Evolutionary conservation across 2,329 filamentous ascomycete species (phyloP).

Genomic region (Penicillium sp.): DNA sequence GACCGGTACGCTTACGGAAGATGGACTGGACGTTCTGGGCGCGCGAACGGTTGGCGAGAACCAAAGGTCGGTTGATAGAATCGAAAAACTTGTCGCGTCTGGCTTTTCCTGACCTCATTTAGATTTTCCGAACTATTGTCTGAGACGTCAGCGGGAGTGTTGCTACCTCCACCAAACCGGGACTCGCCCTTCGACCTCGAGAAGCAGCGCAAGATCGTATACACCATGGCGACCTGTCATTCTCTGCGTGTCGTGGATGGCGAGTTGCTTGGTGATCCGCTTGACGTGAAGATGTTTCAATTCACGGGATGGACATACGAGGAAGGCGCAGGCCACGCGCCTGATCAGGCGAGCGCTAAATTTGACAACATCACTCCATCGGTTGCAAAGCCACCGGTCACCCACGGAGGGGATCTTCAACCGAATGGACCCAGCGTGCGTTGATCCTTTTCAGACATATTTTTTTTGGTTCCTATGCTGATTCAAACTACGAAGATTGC

Average conservation of each 20-base stretch:
- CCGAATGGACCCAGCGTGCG: constrained; percentile 19
- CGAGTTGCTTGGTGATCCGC: constrained; percentile 84
- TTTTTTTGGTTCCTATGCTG: neutral
- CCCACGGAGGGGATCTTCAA: constrained; percentile 44
- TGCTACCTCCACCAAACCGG: constrained; percentile 48
- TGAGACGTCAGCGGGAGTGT: constrained; percentile 49
- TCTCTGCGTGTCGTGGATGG: constrained; percentile 80
- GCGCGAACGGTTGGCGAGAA: constrained; percentile 67
- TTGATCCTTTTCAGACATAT: neutral
- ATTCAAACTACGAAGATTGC: constrained; percentile 30
- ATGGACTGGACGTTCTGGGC: constrained; percentile 88
- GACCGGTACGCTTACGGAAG: constrained; percentile 95
- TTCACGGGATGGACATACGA: constrained; percentile 91
- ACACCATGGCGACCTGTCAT: constrained; percentile 97
- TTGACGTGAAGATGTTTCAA: constrained; percentile 98
- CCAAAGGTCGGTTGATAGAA: constrained; percentile 35
- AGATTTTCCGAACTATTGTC: constrained; percentile 72
- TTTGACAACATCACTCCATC: constrained; percentile 72
- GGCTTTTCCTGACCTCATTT: neutral
- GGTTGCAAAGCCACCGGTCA: constrained; percentile 70
- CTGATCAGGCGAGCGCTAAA: constrained; percentile 62
- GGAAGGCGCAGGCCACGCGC: constrained; percentile 66
- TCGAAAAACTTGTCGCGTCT: neutral
- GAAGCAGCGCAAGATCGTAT: constrained; percentile 65
- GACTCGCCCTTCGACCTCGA: constrained; percentile 56